A percentile compares a stretch with the other conserved stretches of the same genome.
These are phyloP conservation scores for Calophaca sinica DNA, from an alignment of 306 rosid genomes.

Conservation along the genomic window DNA sequence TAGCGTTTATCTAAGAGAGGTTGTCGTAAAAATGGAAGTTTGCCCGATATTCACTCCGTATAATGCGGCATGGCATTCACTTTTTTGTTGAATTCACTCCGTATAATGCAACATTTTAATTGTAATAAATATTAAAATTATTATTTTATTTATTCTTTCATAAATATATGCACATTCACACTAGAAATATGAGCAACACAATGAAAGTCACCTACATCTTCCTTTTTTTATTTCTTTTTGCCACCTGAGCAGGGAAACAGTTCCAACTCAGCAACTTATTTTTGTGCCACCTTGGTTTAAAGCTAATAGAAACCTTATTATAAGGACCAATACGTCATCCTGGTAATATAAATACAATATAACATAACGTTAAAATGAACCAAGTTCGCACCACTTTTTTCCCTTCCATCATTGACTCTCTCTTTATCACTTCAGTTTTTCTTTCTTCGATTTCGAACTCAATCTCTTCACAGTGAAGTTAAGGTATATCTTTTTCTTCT, in stretches of 20 bases:
- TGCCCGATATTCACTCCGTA: background rate
- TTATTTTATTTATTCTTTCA: no score
- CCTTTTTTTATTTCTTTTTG: background rate
- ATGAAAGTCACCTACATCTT: background rate
- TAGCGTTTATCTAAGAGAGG: no score
- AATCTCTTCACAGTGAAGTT: background rate
- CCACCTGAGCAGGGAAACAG: background rate
- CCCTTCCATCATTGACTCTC: background rate
- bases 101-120: background rate
- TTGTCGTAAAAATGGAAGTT: background rate
- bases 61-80: background rate
- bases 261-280: slow-evolving; percentile 6
- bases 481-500: slow-evolving; percentile 1
- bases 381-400: background rate
- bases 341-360: background rate
- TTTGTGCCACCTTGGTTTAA: background rate
- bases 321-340: background rate
- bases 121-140: no score
- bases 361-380: slow-evolving; percentile 6
- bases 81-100: background rate
- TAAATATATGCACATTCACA: background rate
- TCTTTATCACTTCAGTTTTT: background rate
- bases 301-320: background rate
- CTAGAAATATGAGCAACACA: background rate
- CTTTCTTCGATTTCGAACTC: slow-evolving; percentile 6